These are phyloP conservation scores for Sporothrix protearum DNA, from an alignment of 2,329 filamentous ascomycete genomes.

Conservation along the genomic window DNA sequence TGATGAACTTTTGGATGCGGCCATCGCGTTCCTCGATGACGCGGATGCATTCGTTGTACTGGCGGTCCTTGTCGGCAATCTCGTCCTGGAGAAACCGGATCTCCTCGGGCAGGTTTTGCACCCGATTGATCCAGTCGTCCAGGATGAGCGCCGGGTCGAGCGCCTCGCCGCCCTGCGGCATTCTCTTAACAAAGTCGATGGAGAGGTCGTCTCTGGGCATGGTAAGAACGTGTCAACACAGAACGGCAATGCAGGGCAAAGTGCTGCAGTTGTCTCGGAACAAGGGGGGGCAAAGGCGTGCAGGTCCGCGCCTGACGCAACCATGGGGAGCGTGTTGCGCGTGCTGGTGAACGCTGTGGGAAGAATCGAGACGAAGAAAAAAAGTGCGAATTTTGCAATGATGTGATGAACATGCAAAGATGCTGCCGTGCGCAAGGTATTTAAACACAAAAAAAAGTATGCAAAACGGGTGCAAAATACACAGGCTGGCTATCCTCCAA, in stretches of 20 bases:
- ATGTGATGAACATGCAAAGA: slow-evolving; percentile 4
- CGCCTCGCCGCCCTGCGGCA: slow-evolving; percentile 57
- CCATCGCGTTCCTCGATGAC: slow-evolving; percentile 69
- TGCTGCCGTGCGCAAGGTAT: neutral
- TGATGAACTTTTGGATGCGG: slow-evolving; percentile 78
- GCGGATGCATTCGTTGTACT: slow-evolving; percentile 64
- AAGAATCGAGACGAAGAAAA: neutral
- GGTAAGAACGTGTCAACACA: slow-evolving; percentile 30
- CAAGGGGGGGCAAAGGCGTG: neutral
- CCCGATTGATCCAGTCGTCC: slow-evolving; percentile 72
- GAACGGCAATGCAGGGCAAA: neutral
- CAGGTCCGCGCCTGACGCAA: slow-evolving; percentile 2
- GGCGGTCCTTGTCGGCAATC: slow-evolving; percentile 73
- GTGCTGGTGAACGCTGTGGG: neutral
- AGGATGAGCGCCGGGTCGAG: slow-evolving; percentile 66
- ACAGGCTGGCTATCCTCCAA: slow-evolving; percentile 1
- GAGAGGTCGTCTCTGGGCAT: slow-evolving; percentile 72
- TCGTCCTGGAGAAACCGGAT: slow-evolving; percentile 81
- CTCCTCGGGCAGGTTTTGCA: slow-evolving; percentile 76
- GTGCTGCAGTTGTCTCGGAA: neutral
- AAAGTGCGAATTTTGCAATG: neutral
- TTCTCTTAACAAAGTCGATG: slow-evolving; percentile 66
- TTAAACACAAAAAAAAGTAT: neutral
- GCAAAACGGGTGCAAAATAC: neutral
- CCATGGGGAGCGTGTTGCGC: neutral